Evolutionary conservation across 164 flowering plant species (phyloP), one percentile per base, ranked within the genome.

Genomic region (Saururus chinensis): DNA sequence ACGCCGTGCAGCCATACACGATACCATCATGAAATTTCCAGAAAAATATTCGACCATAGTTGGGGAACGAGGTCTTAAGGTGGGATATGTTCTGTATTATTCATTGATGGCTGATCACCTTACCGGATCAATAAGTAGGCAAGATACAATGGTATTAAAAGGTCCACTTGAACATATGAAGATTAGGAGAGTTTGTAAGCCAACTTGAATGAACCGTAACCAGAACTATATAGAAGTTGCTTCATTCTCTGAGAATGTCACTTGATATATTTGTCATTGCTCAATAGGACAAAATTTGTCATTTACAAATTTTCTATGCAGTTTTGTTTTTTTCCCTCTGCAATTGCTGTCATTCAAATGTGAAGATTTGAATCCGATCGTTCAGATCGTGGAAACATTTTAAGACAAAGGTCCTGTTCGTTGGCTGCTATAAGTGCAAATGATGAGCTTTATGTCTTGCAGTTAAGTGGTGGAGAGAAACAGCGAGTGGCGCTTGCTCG

Each of bases 401-500:
- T 12, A 45, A 45, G 49, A 17, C 14, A 1, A 45, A 45, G 14
- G 14, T 12, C 49, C 17, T 12, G 20, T 55, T 12, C 35, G 17
- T 23, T 55, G 10, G 30, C 58, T 24, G 58, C 58, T 55, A 30
- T 30, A 40, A 0, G 8, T 22, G 48, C 45, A 49, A 26, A 24
- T 42, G 11, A 58, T 14, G 35, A 24, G 19, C 11, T 49, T 63
- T 37, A 54, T 55, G 24, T 60, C 19, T 69, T 69, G 69, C 89
- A 93, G 99, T 77, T 93, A 70, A 93, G 99, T 71, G 97, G 97
- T 59, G 99, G 99, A 60, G 99, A 93, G 70, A 93, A 93, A 80
- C 99, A 93, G 78, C 85, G 99, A 25, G 92, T 93, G 48, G 95
- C 99, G 25, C 81, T 93, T 57, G 99, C 99, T 64, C 92, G 99